A percentile compares a stretch with the other conserved stretches of the same genome.
Conservation (phyloP, 2,329 filamentous ascomycete species). For the Ascomycota sp. region DNA sequence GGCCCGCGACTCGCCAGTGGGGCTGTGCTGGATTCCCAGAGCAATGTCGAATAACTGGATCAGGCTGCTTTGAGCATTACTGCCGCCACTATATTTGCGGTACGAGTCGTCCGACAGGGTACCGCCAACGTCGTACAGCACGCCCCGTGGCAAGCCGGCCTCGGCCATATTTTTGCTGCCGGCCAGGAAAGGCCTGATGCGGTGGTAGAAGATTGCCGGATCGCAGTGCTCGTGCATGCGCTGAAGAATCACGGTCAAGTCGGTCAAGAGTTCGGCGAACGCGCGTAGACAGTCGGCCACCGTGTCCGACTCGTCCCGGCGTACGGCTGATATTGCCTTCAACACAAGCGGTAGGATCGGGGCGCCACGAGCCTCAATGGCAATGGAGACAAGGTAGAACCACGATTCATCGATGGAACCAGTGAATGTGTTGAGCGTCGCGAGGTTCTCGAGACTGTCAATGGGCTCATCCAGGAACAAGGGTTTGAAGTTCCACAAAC, state of each 20-base stretch:
- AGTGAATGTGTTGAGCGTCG: conserved; percentile 77
- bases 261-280: conserved; percentile 76
- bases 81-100: conserved; percentile 77
- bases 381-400: conserved; percentile 93
- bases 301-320: conserved; percentile 43
- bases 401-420: conserved; percentile 92
- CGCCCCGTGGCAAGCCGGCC: conserved; percentile 69
- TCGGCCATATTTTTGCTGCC: conserved; percentile 97
- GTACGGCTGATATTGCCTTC: conserved; percentile 61
- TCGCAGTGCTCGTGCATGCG: conserved; percentile 94
- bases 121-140: conserved; percentile 72
- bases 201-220: conserved; percentile 83
- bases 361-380: conserved; percentile 81
- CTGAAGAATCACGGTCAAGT: conserved; percentile 57
- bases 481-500: conserved; percentile 93
- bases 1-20: conserved; percentile 53
- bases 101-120: conserved; percentile 41
- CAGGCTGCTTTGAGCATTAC: conserved; percentile 89
- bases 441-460: conserved; percentile 70
- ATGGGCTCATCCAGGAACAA: conserved; percentile 68
- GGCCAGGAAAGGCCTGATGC: conserved; percentile 86
- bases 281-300: conserved; percentile 59
- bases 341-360: conserved; percentile 81
- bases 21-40: conserved; percentile 73
- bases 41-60: conserved; percentile 96